Conservation (phyloP, 2,329 filamentous ascomycete genomes). For the Cercospora sesami region DNA sequence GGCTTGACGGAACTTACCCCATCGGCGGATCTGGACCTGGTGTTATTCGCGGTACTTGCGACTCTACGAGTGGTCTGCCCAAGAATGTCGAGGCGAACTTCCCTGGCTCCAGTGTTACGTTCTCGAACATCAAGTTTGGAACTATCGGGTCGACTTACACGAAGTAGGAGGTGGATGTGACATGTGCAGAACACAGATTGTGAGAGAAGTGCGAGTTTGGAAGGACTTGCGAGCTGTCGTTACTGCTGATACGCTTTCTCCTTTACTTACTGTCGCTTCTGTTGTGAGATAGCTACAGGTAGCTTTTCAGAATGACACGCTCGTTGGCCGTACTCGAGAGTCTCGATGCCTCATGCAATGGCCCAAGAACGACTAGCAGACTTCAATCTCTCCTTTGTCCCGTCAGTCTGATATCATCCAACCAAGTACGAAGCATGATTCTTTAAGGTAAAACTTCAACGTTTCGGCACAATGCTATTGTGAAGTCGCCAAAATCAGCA, state of each 20-base stretch:
- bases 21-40: constrained; percentile 18
- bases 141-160: constrained; percentile 28
- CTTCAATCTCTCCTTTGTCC: too few relatives aligned
- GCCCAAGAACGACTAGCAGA: too few relatives aligned
- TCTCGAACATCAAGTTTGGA: constrained; percentile 32
- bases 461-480: not conserved
- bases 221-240: not conserved
- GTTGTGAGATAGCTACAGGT: not conserved
- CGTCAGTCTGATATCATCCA: too few relatives aligned
- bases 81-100: constrained; percentile 25
- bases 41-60: constrained; percentile 28
- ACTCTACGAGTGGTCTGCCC: constrained; percentile 26
- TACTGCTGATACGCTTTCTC: not conserved
- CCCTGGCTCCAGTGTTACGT: constrained; percentile 26
- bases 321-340: not conserved
- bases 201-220: not conserved
- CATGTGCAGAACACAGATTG: not conserved
- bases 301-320: not conserved
- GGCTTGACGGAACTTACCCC: constrained; percentile 59
- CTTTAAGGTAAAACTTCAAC: too few relatives aligned
- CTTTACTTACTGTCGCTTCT: not conserved
- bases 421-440: too few relatives aligned
- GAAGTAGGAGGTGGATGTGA: not conserved
- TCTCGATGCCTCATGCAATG: too few relatives aligned
- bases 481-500: not conserved